Evolutionary conservation across 2,329 filamentous ascomycete genomes (phyloP).

Genomic region (Sporothrix schenckii): DNA sequence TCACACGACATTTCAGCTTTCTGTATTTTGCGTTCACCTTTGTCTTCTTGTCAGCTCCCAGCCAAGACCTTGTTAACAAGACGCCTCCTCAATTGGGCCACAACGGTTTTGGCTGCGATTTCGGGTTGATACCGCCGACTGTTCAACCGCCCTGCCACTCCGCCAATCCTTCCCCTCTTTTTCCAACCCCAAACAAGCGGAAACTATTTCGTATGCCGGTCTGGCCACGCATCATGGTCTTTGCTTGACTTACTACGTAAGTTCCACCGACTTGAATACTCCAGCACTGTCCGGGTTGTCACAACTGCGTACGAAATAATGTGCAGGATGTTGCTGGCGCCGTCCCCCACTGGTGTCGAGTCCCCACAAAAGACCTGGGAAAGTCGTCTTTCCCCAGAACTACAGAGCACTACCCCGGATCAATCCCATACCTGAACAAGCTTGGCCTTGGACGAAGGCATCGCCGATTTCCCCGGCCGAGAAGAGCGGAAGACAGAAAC

Average conservation of each 20-base stretch:
- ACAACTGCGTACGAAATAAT: neutral
- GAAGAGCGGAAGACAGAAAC: neutral
- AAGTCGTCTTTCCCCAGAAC: slow-evolving; percentile 4
- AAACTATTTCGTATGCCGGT: neutral
- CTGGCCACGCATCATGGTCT: neutral
- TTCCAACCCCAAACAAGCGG: neutral
- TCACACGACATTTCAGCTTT: neutral
- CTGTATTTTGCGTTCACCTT: neutral
- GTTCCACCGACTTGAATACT: too few species aligned
- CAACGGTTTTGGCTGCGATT: neutral
- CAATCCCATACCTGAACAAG: neutral
- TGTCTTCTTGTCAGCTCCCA: neutral
- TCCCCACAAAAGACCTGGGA: neutral
- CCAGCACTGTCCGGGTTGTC: neutral
- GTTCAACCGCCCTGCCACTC: neutral
- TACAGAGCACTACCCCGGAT: neutral
- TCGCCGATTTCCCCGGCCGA: neutral
- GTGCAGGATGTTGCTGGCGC: neutral
- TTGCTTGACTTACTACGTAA: neutral
- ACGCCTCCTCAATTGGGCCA: neutral
- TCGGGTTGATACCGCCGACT: slow-evolving; percentile 17
- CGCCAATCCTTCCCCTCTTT: neutral
- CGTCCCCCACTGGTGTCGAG: neutral
- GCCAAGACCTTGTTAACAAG: neutral
- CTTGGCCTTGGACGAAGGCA: neutral